Evolutionary conservation across 2,329 filamentous ascomycete species (phyloP), one percentile per base, ranked within the genome.

Genomic region (Fusarium sp.): DNA sequence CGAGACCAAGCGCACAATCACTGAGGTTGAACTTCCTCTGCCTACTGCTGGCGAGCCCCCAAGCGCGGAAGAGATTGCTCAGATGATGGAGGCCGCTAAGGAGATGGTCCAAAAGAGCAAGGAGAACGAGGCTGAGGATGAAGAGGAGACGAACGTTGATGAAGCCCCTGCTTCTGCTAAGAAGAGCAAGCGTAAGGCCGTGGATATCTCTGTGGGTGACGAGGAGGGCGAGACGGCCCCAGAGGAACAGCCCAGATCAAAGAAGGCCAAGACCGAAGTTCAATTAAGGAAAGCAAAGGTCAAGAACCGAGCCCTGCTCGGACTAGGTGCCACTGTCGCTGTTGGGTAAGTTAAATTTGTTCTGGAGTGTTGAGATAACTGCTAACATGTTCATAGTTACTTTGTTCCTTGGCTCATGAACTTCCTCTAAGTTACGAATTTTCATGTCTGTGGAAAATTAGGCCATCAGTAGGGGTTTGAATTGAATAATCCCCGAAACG

Each of bases 241-340:
- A 11, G 85, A 82, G 55, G 78, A 77, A 18, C 82, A 84, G 55
- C 85, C 82, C 6, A 82, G 82, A 49, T 80, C 89, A 79, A 98
- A 98, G 88, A 93, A 91, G 77, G 89, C 88, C 42, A 93, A 90
- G 85, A 92, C 93, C 2, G 92, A 96, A 78, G 88, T 92, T 46
- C 91, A 96, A 80, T 80, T 97, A 72, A 91, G 91, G 80, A 94
- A 93, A 82, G 92, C 97, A 82, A 92, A 90, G 76, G 93, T 98
- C 71, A 91, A 93, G 82, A 93, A 90, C 80, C 89, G 94, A 77
- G 93, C 96, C 48, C 84, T 97, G 66, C 87, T 97, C 68, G 95
- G 96, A 62, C 88, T 98, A 55, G 93, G 91, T 68, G 93, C 93
- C 61, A 96, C 93, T 48, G 86, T 98, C 78, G 93, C 93, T 60